These are phyloP conservation scores for Solanum phureja DNA, from an alignment of 257 asterid species.

Conservation along the genomic window DNA sequence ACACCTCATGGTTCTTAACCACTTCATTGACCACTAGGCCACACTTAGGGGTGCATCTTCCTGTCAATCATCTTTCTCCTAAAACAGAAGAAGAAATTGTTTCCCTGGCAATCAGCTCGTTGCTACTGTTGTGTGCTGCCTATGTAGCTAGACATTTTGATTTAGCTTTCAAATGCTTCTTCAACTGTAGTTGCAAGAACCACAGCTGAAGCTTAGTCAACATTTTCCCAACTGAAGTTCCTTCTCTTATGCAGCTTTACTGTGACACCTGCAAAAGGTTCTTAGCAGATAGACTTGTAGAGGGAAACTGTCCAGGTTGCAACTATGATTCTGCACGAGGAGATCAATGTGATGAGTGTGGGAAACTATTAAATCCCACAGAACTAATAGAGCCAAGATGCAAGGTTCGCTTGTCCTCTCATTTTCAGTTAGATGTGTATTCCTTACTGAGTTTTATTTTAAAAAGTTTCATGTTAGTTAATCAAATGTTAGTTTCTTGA, in stretches of 20 bases:
- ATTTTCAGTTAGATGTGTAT: not conserved
- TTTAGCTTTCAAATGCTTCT: not conserved
- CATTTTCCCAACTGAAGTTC: conserved; percentile 1
- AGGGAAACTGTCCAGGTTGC: conserved; percentile 86
- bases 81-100: not conserved
- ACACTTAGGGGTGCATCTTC: not conserved
- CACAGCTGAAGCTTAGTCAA: not conserved
- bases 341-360: conserved; percentile 88
- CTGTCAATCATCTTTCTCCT: not conserved
- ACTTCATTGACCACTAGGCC: not conserved
- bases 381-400: conserved; percentile 78
- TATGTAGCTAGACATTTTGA: not conserved
- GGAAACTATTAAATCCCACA: conserved; percentile 84
- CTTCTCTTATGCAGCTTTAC: conserved; percentile 41
- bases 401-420: conserved; percentile 43
- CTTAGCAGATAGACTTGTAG: conserved; percentile 86
- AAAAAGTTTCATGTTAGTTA: not conserved
- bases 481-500: not conserved
- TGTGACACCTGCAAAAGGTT: conserved; percentile 66
- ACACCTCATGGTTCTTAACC: not conserved
- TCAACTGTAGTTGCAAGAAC: not conserved
- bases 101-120: not conserved
- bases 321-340: conserved; percentile 87
- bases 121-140: not conserved
- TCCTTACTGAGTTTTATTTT: not conserved